A percentile compares a stretch with the other conserved stretches of the same genome.
These are phyloP conservation scores for Durotheca rogersii DNA, from an alignment of 495 filamentous ascomycete species.

Conservation along the genomic window DNA sequence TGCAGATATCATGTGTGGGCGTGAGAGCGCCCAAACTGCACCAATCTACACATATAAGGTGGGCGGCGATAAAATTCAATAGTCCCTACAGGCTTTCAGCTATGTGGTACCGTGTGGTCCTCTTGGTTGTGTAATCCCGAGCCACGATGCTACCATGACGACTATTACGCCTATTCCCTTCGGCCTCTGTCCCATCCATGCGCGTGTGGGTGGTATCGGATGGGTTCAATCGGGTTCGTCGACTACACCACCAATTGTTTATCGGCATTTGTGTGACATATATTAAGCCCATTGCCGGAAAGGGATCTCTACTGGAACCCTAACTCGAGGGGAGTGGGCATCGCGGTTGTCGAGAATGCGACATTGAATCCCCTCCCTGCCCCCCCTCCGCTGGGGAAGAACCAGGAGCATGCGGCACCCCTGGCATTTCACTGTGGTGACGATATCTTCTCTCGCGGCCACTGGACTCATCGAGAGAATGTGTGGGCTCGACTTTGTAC, in stretches of 20 bases:
- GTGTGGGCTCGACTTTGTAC: not conserved
- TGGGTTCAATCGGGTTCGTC: constrained; percentile 1
- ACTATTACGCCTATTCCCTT: not conserved
- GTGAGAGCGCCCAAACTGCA: no score
- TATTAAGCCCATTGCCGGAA: constrained; percentile 6
- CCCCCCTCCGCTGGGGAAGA: constrained; percentile 16
- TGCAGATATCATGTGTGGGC: constrained; percentile 22
- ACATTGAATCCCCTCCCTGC: constrained; percentile 13
- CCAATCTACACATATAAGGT: constrained; percentile 4
- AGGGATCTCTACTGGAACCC: constrained; percentile 8
- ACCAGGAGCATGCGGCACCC: constrained; percentile 2
- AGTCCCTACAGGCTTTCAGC: constrained; percentile 15
- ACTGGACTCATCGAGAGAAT: constrained; percentile 3
- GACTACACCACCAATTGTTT: constrained; percentile 6
- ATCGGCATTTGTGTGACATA: constrained; percentile 18
- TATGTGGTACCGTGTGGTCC: constrained; percentile 14
- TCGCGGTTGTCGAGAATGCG: constrained; percentile 6
- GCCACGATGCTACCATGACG: constrained; percentile 5
- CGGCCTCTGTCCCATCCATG: no score
- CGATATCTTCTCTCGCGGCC: constrained; percentile 21
- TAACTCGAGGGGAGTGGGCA: constrained; percentile 5
- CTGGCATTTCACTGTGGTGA: constrained; percentile 27
- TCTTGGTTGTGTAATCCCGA: constrained; percentile 8
- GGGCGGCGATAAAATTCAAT: constrained; percentile 21
- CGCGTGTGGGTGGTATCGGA: constrained; percentile 17